Conservation (phyloP, 1,284 basidiomycete species). For the Mycosarcoma mackinlayi region DNA sequence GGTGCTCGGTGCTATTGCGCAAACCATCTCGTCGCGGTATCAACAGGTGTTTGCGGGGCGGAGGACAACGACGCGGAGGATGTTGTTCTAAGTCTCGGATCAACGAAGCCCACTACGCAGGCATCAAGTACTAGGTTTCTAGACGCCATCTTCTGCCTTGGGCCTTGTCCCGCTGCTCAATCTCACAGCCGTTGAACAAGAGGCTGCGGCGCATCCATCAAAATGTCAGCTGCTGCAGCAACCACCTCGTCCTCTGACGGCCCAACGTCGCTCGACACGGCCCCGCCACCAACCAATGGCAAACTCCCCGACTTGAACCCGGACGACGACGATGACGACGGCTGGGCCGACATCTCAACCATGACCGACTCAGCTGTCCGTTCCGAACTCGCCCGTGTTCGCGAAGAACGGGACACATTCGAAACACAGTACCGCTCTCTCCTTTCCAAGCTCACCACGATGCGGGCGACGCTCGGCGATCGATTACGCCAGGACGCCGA, state of each 20-base stretch:
- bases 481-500: slow-evolving; percentile 92
- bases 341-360: slow-evolving; percentile 9
- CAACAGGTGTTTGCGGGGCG: too few relatives aligned
- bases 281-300: slow-evolving; percentile 8
- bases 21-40: too few relatives aligned
- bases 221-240: slow-evolving; percentile 2
- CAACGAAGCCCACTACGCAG: too few relatives aligned
- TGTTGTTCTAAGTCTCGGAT: too few relatives aligned
- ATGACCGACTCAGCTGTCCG: slow-evolving; percentile 17
- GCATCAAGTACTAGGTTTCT: too few relatives aligned
- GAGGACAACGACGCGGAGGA: too few relatives aligned
- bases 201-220: too few relatives aligned
- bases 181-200: too few relatives aligned
- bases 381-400: slow-evolving; percentile 41
- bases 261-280: slow-evolving; percentile 14
- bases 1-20: too few relatives aligned
- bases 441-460: slow-evolving; percentile 86
- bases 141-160: too few relatives aligned
- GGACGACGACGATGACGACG: slow-evolving; percentile 2
- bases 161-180: too few relatives aligned
- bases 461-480: slow-evolving; percentile 92
- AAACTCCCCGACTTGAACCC: too few relatives aligned
- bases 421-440: slow-evolving; percentile 86
- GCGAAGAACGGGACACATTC: slow-evolving; percentile 84
- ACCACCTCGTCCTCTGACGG: slow-evolving; percentile 4